A percentile compares a stretch with the other conserved stretches of the same genome.
These are phyloP conservation scores for Mortierella sp. DNA, from an alignment of 371 early-diverging fungal genomes.

Conservation along the genomic window DNA sequence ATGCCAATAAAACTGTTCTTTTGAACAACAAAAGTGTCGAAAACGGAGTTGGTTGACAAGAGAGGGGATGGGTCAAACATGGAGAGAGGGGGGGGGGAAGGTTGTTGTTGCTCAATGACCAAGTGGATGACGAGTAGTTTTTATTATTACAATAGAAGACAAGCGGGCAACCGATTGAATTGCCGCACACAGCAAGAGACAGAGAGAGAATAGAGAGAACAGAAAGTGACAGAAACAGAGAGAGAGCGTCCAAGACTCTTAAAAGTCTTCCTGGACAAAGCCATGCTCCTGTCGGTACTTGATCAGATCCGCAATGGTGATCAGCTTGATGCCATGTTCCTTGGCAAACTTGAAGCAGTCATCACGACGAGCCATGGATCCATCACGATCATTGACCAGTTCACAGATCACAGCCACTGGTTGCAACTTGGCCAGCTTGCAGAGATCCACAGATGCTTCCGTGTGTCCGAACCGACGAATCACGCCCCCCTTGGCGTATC, in stretches of 20 bases:
- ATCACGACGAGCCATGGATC: conserved; percentile 93
- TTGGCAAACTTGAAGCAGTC: conserved; percentile 87
- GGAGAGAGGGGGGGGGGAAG: too few relatives aligned
- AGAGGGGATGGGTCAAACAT: too few relatives aligned
- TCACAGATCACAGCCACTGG: conserved; percentile 94
- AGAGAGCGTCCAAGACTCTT: neutral
- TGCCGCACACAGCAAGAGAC: too few relatives aligned
- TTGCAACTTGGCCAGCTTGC: conserved; percentile 80
- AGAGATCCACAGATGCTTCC: conserved; percentile 93
- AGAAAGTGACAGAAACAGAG: neutral
- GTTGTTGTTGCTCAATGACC: too few relatives aligned
- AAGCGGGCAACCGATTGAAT: too few relatives aligned
- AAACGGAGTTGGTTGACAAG: too few relatives aligned
- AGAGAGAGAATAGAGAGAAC: too few relatives aligned
- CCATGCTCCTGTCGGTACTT: conserved; percentile 66
- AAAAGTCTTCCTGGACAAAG: conserved; percentile 33
- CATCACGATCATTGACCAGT: conserved; percentile 87
- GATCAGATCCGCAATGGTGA: conserved; percentile 90
- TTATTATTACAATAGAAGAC: too few relatives aligned
- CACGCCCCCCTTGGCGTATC: conserved; percentile 83
- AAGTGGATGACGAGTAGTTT: too few relatives aligned
- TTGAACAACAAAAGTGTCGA: too few relatives aligned
- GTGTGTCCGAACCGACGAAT: conserved; percentile 92
- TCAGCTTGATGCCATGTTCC: conserved; percentile 83
- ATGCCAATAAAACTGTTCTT: too few relatives aligned